Evolutionary conservation across 1,284 basidiomycete genomes (phyloP).

Genomic region (Puccinia polysora): DNA sequence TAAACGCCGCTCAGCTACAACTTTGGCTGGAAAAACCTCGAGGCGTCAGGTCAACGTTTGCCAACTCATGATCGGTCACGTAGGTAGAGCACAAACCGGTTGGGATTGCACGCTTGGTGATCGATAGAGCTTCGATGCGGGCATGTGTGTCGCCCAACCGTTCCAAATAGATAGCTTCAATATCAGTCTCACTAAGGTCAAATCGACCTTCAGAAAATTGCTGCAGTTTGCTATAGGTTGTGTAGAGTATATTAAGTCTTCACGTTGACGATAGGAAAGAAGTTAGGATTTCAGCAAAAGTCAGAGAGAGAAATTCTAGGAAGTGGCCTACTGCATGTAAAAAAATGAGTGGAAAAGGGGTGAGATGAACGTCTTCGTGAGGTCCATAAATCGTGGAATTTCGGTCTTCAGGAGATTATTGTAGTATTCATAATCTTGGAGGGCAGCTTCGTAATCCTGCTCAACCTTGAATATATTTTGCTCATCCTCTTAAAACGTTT

Average conservation of each 20-base stretch:
- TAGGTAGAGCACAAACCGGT: conserved; percentile 62
- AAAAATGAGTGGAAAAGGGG: conserved; percentile 97
- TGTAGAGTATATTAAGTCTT: conserved; percentile 87
- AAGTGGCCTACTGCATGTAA: conserved; percentile 80
- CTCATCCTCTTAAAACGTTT: conserved; percentile 52
- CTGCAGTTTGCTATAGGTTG: conserved; percentile 86
- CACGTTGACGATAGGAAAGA: conserved; percentile 20
- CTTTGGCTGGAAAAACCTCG: conserved; percentile 57
- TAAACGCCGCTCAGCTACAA: conserved; percentile 57
- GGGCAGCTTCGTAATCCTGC: conserved; percentile 93
- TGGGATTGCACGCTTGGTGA: conserved; percentile 74
- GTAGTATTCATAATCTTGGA: conserved; percentile 93
- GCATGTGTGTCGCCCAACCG: conserved; percentile 74
- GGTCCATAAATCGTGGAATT: conserved; percentile 80
- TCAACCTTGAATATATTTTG: conserved; percentile 66
- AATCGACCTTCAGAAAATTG: conserved; percentile 79
- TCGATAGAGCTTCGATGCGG: conserved; percentile 51
- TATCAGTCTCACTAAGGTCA: conserved; percentile 67
- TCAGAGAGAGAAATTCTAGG: conserved; percentile 6
- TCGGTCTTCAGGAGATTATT: conserved; percentile 89
- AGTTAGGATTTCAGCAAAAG: not conserved
- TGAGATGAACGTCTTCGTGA: conserved; percentile 84
- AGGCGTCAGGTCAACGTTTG: not conserved
- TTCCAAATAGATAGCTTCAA: conserved; percentile 71
- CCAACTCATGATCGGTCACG: not conserved